phyloP scores from a whole-genome alignment of 2,329 filamentous ascomycete genomes.

The Fusarium tanahbumbuense region DNA sequence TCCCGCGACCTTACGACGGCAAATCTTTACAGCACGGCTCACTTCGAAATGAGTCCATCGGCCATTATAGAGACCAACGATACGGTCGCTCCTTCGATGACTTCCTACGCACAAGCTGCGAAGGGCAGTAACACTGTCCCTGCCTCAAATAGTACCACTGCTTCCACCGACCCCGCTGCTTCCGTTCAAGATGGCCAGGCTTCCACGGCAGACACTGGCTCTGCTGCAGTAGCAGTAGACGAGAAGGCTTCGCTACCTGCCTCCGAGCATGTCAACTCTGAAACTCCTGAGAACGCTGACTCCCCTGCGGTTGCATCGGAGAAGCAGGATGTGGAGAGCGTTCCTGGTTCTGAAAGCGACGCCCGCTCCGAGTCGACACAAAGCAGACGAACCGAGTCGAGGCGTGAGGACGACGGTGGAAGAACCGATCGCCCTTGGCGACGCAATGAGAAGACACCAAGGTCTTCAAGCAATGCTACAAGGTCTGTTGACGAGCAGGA shows the following conservation, averaged over 20 bases:
- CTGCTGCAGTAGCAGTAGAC: slow-evolving; percentile 43
- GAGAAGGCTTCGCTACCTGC: slow-evolving; percentile 41
- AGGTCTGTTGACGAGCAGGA: slow-evolving; percentile 73
- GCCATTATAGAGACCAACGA: slow-evolving; percentile 47
- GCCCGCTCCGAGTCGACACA: slow-evolving; percentile 51
- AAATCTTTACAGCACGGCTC: slow-evolving; percentile 35
- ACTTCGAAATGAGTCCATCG: slow-evolving; percentile 47
- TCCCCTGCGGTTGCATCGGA: slow-evolving; percentile 41
- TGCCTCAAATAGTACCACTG: slow-evolving; percentile 47
- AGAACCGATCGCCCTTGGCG: slow-evolving; percentile 56
- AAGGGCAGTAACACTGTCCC: slow-evolving; percentile 73
- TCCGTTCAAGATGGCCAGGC: slow-evolving; percentile 47
- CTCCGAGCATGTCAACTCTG: slow-evolving; percentile 45
- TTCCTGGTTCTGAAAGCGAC: slow-evolving; percentile 54
- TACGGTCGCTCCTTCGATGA: slow-evolving; percentile 71
- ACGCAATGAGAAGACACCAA: slow-evolving; percentile 62
- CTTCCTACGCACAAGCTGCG: slow-evolving; percentile 96
- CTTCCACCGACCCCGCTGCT: slow-evolving; percentile 40
- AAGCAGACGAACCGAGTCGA: slow-evolving; percentile 49
- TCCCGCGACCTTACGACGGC: slow-evolving; percentile 28
- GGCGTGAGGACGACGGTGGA: slow-evolving; percentile 54
- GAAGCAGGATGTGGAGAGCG: slow-evolving; percentile 52
- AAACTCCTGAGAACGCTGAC: slow-evolving; percentile 42
- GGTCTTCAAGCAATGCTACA: slow-evolving; percentile 71
- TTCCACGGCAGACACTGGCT: slow-evolving; percentile 42